Evolutionary conservation across 176 grass and related monocot genomes (phyloP).

Genomic region (Calamus simplicifolius): DNA sequence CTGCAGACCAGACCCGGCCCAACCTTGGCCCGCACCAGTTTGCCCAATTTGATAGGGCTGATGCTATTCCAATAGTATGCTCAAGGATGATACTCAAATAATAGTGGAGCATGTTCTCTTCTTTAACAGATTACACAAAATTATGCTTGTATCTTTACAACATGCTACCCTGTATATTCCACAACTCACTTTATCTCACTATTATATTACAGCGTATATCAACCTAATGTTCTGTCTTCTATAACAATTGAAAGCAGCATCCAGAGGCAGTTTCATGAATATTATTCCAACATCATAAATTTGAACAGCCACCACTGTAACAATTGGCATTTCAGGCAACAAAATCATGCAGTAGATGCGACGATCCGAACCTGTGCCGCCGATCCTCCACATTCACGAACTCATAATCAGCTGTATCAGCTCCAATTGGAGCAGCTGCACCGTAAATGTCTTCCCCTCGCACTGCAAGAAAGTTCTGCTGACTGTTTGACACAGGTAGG

Average conservation of each 20-base stretch:
- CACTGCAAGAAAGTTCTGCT: slow-evolving; percentile 2
- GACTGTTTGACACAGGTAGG: not conserved
- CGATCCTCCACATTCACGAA: slow-evolving; percentile 52
- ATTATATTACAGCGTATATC: slow-evolving; percentile 46
- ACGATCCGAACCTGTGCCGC: slow-evolving; percentile 54
- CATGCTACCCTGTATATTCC: slow-evolving; percentile 37
- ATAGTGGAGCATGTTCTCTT: not conserved
- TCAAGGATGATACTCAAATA: not conserved
- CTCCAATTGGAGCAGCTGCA: slow-evolving; percentile 15
- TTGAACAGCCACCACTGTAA: slow-evolving; percentile 20
- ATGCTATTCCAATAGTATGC: not conserved
- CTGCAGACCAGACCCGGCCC: no score
- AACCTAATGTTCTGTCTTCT: slow-evolving; percentile 1
- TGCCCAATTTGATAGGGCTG: no score
- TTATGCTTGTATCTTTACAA: slow-evolving; percentile 59
- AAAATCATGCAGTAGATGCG: slow-evolving; percentile 91
- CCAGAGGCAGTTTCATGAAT: slow-evolving; percentile 23
- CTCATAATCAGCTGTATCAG: slow-evolving; percentile 49
- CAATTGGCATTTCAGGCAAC: slow-evolving; percentile 33
- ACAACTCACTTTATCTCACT: slow-evolving; percentile 16
- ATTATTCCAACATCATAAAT: slow-evolving; percentile 29
- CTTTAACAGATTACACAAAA: slow-evolving; percentile 21
- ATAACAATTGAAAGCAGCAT: slow-evolving; percentile 14
- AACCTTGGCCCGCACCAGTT: no score
- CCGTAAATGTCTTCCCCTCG: slow-evolving; percentile 35